Evolutionary conservation across 2,329 filamentous ascomycete genomes (phyloP), one percentile per base, ranked within the genome.

Genomic region (Botrytis galanthina): DNA sequence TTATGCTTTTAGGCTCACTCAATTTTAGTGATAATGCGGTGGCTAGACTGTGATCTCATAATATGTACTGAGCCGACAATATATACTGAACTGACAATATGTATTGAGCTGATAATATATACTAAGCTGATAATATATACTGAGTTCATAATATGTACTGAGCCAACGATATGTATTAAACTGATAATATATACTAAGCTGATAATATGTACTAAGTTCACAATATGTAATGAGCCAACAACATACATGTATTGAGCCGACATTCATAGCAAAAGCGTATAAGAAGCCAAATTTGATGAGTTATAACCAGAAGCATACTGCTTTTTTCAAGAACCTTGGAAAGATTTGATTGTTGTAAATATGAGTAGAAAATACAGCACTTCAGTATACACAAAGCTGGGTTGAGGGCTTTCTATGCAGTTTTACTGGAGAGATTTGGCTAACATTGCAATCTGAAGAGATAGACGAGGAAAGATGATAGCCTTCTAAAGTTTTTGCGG

Each of bases 281-380:
- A 18, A n/a, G n/a, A 18, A 32, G 51, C 14, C 51, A 18, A 8
- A 2, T 8, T 29, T 8, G 6, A 16, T 18, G n/a, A 16, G 14
- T n/a, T 3, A 2, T 18, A 54, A 29, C 1, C 14, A n/a, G n/a
- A 54, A 8, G 0, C 2, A 8, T 29, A 6, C 12, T 29, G 14
- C 1, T 57, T 16, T 18, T 6, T 29, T 18, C 3, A 57, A 0
- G n/a, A n/a, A n/a, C n/a, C n/a, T n/a, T n/a, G n/a, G 7, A 44
- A 20, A 8, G 6, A 8, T 20, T 44, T 44, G 18, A 20, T 20
- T 44, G 1, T 18, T 44, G 16, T 7, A 44, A 44, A 44, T 44
- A 3, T 44, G 6, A 20, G 42, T 18, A 44, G 18, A 44, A 7
- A 20, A 44, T 20, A 18, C 2, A 3, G 42, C 16, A 44, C 20